These are phyloP conservation scores for Zizania palustris DNA, from an alignment of 202 grass and related monocot genomes.

Conservation along the genomic window DNA sequence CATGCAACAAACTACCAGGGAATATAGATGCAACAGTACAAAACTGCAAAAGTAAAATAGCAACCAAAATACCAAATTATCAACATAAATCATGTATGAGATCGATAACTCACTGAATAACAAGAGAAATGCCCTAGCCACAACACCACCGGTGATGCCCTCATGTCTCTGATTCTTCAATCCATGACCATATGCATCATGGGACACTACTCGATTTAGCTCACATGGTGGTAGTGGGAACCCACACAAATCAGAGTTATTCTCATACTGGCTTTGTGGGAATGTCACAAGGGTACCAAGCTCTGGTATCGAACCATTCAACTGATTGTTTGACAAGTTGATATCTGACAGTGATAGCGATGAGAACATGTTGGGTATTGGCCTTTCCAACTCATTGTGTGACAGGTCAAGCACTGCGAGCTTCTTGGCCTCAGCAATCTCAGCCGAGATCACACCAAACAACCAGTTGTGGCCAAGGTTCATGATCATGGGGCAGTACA, in stretches of 20 bases:
- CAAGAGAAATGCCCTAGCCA: not conserved
- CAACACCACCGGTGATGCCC: not conserved
- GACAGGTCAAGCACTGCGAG: constrained; percentile 40
- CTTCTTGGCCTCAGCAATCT: constrained; percentile 12
- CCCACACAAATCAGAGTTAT: constrained; percentile 54
- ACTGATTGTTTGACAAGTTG: constrained; percentile 49
- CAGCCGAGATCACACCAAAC: constrained; percentile 34
- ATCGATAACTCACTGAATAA: not conserved
- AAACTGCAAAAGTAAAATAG: not conserved
- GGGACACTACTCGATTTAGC: not conserved
- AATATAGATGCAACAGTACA: not conserved
- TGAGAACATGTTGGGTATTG: constrained; percentile 35
- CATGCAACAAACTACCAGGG: not conserved
- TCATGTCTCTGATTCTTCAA: not conserved
- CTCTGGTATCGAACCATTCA: constrained; percentile 47
- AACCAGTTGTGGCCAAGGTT: constrained; percentile 45
- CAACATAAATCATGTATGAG: not conserved
- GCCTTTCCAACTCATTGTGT: constrained; percentile 44
- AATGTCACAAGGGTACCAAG: constrained; percentile 35
- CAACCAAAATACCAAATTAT: not conserved
- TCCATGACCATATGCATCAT: not conserved
- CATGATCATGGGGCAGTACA: constrained; percentile 37
- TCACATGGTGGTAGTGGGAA: constrained; percentile 42
- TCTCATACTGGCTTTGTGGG: constrained; percentile 35
- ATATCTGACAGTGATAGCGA: constrained; percentile 27